Conservation (phyloP, 768 basidiomycete species). For the Lenzites betulinus region DNA sequence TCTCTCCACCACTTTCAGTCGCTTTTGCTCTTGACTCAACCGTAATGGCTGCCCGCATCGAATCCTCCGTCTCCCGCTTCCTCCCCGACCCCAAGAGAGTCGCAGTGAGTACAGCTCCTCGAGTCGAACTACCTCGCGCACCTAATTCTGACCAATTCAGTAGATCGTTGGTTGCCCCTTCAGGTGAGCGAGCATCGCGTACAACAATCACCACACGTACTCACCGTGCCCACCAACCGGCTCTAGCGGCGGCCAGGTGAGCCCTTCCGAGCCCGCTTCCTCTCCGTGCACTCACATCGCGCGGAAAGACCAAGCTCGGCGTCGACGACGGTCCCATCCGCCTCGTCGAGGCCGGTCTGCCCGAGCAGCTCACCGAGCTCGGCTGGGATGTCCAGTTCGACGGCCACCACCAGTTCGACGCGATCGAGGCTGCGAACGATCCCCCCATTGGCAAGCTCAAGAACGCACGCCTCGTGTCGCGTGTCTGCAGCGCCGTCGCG, state of each 20-base stretch:
- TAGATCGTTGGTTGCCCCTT: conserved; percentile 96
- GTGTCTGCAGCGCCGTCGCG: conserved; percentile 81
- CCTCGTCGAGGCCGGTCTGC: conserved; percentile 84
- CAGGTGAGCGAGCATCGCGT: conserved; percentile 55
- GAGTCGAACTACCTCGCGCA: background rate
- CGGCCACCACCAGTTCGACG: conserved; percentile 88
- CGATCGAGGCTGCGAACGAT: conserved; percentile 61
- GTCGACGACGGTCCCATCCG: conserved; percentile 89
- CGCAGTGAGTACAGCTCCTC: conserved; percentile 54
- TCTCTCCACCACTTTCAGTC: background rate
- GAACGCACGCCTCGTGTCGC: conserved; percentile 86
- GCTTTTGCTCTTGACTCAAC: background rate
- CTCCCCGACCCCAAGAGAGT: conserved; percentile 71
- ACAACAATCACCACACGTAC: conserved; percentile 3
- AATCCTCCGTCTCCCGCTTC: conserved; percentile 40
- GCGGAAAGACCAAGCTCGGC: conserved; percentile 64
- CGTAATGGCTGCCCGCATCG: conserved; percentile 17
- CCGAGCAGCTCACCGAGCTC: conserved; percentile 71
- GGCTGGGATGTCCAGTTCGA: conserved; percentile 92
- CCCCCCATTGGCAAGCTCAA: conserved; percentile 88
- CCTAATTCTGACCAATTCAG: conserved; percentile 1
- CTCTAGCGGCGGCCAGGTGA: conserved; percentile 65
- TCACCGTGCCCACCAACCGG: conserved; percentile 12
- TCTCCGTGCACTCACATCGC: background rate
- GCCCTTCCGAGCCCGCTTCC: conserved; percentile 27